phyloP scores from a whole-genome alignment of 306 rosid species.

The Vigna unguiculata region DNA sequence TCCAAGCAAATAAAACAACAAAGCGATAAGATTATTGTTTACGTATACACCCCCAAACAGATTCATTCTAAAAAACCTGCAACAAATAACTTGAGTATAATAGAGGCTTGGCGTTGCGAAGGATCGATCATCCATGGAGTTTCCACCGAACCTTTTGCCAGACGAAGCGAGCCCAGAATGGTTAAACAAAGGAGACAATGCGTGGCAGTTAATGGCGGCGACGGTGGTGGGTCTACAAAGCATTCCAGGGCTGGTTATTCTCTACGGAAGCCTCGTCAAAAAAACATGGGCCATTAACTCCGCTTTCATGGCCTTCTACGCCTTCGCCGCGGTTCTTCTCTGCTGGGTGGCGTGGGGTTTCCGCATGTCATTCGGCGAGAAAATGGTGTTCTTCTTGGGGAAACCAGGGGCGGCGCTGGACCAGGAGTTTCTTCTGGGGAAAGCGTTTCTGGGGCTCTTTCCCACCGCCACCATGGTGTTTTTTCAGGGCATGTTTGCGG shows the following conservation, averaged over 20 bases:
- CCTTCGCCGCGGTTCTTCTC: conserved; percentile 51
- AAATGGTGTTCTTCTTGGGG: conserved; percentile 49
- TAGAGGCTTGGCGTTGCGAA: neutral
- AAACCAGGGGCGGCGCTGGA: conserved; percentile 55
- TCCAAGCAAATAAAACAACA: neutral
- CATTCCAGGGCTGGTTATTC: conserved; percentile 57
- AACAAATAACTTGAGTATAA: neutral
- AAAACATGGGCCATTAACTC: conserved; percentile 66
- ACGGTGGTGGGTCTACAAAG: conserved; percentile 63
- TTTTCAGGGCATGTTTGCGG: conserved; percentile 60
- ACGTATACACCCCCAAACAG: too few relatives aligned
- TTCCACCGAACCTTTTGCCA: conserved; percentile 38
- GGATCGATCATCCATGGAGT: neutral
- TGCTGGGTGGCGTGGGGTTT: conserved; percentile 63
- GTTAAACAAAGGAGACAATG: conserved; percentile 64
- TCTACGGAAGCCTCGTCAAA: conserved; percentile 54
- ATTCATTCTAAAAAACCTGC: neutral
- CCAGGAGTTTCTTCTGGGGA: conserved; percentile 47
- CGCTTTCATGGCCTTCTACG: conserved; percentile 61
- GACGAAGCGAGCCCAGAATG: conserved; percentile 55
- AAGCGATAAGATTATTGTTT: too few relatives aligned
- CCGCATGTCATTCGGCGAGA: conserved; percentile 57
- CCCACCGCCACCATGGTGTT: conserved; percentile 62
- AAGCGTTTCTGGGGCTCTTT: conserved; percentile 53
- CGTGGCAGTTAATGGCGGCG: conserved; percentile 61